Conservation (phyloP, 1,139 yeast genomes). For the Yamadazyma trypodendri region DNA sequence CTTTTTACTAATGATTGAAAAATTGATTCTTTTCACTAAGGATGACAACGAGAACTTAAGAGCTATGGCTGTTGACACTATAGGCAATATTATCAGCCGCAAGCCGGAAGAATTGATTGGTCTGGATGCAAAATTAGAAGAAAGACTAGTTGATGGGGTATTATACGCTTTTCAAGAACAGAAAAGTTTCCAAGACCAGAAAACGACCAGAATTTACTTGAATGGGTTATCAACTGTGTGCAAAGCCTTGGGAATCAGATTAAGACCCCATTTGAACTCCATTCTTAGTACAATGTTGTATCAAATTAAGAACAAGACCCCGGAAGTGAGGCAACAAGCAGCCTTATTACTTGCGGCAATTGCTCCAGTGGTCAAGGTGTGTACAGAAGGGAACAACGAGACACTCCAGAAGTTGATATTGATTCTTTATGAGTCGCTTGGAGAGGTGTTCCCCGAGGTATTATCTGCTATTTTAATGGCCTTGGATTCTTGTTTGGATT, state of each 20-base stretch:
- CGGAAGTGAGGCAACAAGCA: constrained; percentile 80
- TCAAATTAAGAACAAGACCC: constrained; percentile 68
- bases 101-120: constrained; percentile 37
- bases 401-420: constrained; percentile 68
- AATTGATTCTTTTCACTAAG: constrained; percentile 58
- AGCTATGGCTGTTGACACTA: constrained; percentile 74
- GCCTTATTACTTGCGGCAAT: constrained; percentile 72
- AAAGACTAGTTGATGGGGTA: constrained; percentile 74
- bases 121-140: constrained; percentile 48
- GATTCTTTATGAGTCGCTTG: constrained; percentile 84
- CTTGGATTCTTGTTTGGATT: constrained; percentile 45
- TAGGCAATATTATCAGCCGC: constrained; percentile 32
- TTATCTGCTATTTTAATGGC: constrained; percentile 83
- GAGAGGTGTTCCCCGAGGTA: constrained; percentile 94
- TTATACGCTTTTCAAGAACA: constrained; percentile 87
- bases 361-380: constrained; percentile 65
- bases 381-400: constrained; percentile 52
- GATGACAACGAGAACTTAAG: constrained; percentile 84
- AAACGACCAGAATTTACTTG: constrained; percentile 46
- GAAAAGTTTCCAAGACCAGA: constrained; percentile 27
- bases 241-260: constrained; percentile 64
- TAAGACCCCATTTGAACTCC: constrained; percentile 72
- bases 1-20: constrained; percentile 56
- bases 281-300: constrained; percentile 73
- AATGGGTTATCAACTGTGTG: constrained; percentile 68